phyloP scores from a whole-genome alignment of 495 filamentous ascomycete species.

The Talaromyces nanjingensis region DNA sequence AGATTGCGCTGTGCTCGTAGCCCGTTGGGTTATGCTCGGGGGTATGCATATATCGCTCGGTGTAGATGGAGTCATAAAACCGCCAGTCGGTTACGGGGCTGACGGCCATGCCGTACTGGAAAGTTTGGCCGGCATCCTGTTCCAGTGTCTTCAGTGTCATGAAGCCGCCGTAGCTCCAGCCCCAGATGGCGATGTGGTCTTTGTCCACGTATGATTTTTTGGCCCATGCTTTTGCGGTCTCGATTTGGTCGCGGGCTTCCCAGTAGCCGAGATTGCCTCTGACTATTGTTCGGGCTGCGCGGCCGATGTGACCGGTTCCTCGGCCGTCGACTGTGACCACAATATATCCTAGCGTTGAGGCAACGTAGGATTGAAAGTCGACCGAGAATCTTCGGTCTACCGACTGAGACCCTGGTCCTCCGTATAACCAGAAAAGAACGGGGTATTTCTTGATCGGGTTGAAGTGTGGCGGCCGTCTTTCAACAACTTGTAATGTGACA shows the following conservation, averaged over 20 bases:
- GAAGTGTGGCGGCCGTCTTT: slow-evolving; percentile 87
- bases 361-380: slow-evolving; percentile 87
- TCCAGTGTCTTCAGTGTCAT: slow-evolving; percentile 96
- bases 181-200: slow-evolving; percentile 85
- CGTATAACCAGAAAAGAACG: slow-evolving; percentile 89
- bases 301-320: slow-evolving; percentile 86
- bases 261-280: slow-evolving; percentile 77
- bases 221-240: slow-evolving; percentile 80
- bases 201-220: slow-evolving; percentile 77
- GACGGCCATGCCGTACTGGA: slow-evolving; percentile 95
- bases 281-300: slow-evolving; percentile 72
- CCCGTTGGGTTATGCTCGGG: slow-evolving; percentile 73
- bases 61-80: slow-evolving; percentile 93
- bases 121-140: slow-evolving; percentile 79
- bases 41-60: slow-evolving; percentile 92
- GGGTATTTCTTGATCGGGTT: slow-evolving; percentile 80
- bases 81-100: slow-evolving; percentile 97
- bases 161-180: slow-evolving; percentile 96
- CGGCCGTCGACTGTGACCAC: slow-evolving; percentile 93
- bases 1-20: slow-evolving; percentile 69
- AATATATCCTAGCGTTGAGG: slow-evolving; percentile 82
- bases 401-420: slow-evolving; percentile 80
- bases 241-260: slow-evolving; percentile 88
- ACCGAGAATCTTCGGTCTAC: slow-evolving; percentile 77
- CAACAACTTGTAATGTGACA: slow-evolving; percentile 74